Conservation (phyloP, 176 grass and related monocot species). For the Aegilops longissima region DNA sequence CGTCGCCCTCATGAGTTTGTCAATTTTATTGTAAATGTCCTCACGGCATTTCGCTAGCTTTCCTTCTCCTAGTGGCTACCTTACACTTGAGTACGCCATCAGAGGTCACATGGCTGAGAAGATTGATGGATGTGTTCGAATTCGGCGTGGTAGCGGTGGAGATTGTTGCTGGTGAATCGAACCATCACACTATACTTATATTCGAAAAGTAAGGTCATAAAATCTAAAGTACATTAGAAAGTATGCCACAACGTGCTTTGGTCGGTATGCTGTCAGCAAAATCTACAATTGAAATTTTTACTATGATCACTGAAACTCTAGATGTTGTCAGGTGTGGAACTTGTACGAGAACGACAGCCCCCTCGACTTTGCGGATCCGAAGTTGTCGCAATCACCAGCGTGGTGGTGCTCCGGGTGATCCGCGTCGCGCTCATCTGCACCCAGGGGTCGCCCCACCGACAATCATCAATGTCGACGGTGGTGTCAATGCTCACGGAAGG, state of each 20-base stretch:
- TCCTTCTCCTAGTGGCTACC: slow-evolving; percentile 52
- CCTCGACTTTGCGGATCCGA: slow-evolving; percentile 40
- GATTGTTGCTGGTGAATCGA: slow-evolving; percentile 38
- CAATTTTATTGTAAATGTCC: background rate
- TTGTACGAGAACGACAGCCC: too few species aligned
- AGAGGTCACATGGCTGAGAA: slow-evolving; percentile 67
- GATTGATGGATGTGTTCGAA: slow-evolving; percentile 36
- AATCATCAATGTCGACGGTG: too few species aligned
- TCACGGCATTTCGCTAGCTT: background rate
- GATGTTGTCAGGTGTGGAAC: background rate
- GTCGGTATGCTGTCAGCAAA: too few species aligned
- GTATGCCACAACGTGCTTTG: too few species aligned
- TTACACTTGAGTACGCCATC: slow-evolving; percentile 59
- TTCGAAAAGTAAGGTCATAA: background rate
- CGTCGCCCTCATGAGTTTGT: background rate
- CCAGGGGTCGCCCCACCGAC: slow-evolving; percentile 22
- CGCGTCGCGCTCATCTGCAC: slow-evolving; percentile 51
- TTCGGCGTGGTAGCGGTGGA: slow-evolving; percentile 47
- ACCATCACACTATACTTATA: slow-evolving; percentile 30
- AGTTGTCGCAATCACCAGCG: slow-evolving; percentile 26
- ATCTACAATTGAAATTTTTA: background rate
- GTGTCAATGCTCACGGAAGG: too few species aligned
- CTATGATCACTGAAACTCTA: background rate
- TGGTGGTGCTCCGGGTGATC: slow-evolving; percentile 47
- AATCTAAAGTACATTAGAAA: too few species aligned